Base-by-base conservation (phyloP, 2,329 filamentous ascomycete species). In the Penicillium sp. region DNA sequence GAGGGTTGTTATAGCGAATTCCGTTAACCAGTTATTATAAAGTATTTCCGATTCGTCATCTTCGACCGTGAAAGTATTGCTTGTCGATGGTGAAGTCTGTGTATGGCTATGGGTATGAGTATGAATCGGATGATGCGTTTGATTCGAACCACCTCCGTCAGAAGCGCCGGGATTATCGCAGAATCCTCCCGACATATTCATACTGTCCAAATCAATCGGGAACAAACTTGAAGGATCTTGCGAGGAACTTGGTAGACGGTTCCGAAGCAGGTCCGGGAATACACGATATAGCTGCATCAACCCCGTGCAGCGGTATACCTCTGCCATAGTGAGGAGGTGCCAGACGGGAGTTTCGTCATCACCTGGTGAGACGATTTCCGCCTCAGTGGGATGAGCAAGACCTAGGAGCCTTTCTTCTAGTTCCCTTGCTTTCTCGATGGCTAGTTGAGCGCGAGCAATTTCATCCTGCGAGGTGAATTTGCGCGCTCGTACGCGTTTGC, bases 261-360 rank as follows among this genome's bases (percentile, higher is more conserved):
- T 72, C n/a, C 70, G 71, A 1, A 81, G 68, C 29, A 80, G 68
- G 24, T 79, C 76, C 2, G 81, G 80, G 49, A 82, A 83, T 24
- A 78, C 75, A 20, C 78, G 76, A 59, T 84, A 84, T 17, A 84
- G 63, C 55, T 84, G 80, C 39, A 83, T 68, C 3, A 83, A 71
- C 1, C 79, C 81, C 2, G 78, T 73, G 46, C 76, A 78, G 27
- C 80, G 77, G 53, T 81, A 81, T 1, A 78, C 76, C 56, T 82
- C 78, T 2, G 80, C 80, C 56, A 82, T 74, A 7, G 76, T 74
- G 29, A 82, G 70, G 32, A 83, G 76, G 59, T 84, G 78, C 66
- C 75, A 74, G 46, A 80, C 77, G 2, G 79, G 75, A 0, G 81
- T 83, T 45, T 78, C 75, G 41, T 75, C 70, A 58, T 84, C 81